Percentiles rank a stretch among this genome's conserved stretches.
These are phyloP conservation scores for Colletotrichum tropicicola DNA, from an alignment of 2,329 filamentous ascomycete genomes.

Conservation along the genomic window DNA sequence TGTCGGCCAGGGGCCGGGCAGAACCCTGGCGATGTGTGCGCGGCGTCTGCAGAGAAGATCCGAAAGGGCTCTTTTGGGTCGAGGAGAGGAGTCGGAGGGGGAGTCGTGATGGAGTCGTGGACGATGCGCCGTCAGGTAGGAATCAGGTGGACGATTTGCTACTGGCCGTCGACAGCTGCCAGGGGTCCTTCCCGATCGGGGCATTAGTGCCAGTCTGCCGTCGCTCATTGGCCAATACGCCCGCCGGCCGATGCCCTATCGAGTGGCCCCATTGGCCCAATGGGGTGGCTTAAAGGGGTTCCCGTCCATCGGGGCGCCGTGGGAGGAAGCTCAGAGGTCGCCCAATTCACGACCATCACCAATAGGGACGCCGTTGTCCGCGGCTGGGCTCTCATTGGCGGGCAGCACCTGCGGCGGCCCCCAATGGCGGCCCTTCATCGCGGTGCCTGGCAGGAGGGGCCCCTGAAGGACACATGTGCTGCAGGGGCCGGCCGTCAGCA, in stretches of 20 bases:
- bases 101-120: constrained; percentile 4
- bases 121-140: constrained; percentile 19
- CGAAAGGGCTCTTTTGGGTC: neutral
- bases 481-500: neutral
- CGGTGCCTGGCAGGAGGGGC: constrained; percentile 2
- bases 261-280: neutral
- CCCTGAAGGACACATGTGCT: constrained; percentile 9
- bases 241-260: neutral
- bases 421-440: constrained; percentile 14
- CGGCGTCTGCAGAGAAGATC: too few species aligned
- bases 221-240: too few species aligned
- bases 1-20: neutral
- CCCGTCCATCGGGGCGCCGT: neutral
- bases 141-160: constrained; percentile 8
- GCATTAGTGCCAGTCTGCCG: neutral
- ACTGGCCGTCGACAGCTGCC: neutral
- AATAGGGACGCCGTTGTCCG: constrained; percentile 1
- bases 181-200: neutral
- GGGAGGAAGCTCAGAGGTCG: neutral
- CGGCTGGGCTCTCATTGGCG: neutral
- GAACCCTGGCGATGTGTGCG: too few species aligned
- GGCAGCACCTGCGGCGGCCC: neutral
- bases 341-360: neutral
- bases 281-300: too few species aligned
- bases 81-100: neutral